Conservation (phyloP, 73 alveolate genomes). For the Paramecium sexaurelia region DNA sequence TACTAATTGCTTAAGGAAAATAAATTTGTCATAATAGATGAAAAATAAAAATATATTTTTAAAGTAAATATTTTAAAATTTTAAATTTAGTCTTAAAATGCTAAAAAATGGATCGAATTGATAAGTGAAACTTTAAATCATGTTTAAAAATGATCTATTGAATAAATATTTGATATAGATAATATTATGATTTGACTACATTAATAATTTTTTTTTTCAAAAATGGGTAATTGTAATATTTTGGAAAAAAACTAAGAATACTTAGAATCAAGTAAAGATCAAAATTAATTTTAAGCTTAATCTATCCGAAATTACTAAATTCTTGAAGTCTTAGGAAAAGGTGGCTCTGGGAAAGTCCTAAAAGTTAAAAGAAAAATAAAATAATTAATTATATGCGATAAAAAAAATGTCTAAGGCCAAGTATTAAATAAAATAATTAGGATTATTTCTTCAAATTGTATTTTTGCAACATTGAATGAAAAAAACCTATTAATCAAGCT, state of each 20-base stretch:
- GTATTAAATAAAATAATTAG: background rate
- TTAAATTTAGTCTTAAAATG: slow-evolving; percentile 21
- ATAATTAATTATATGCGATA: slow-evolving; percentile 77
- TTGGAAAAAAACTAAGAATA: background rate
- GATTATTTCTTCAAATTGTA: background rate
- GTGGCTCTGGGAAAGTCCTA: slow-evolving; percentile 79
- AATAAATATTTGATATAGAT: background rate
- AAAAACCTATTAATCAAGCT: background rate
- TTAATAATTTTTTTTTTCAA: background rate
- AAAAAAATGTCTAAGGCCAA: slow-evolving; percentile 80
- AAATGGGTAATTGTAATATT: slow-evolving; percentile 26
- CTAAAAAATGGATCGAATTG: background rate
- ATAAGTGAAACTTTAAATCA: background rate
- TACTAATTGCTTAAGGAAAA: background rate
- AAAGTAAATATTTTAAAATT: background rate
- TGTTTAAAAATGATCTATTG: background rate
- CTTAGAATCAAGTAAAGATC: background rate
- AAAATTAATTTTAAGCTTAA: background rate
- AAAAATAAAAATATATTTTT: slow-evolving; percentile 15
- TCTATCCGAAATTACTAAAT: background rate
- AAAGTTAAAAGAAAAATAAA: slow-evolving; percentile 81
- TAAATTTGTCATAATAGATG: slow-evolving; percentile 51
- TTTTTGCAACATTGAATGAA: slow-evolving; percentile 38
- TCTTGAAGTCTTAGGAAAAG: slow-evolving; percentile 60
- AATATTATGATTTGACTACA: background rate